phyloP scores from a whole-genome alignment of 1,284 basidiomycete species.

The Porphyrellus sp. region DNA sequence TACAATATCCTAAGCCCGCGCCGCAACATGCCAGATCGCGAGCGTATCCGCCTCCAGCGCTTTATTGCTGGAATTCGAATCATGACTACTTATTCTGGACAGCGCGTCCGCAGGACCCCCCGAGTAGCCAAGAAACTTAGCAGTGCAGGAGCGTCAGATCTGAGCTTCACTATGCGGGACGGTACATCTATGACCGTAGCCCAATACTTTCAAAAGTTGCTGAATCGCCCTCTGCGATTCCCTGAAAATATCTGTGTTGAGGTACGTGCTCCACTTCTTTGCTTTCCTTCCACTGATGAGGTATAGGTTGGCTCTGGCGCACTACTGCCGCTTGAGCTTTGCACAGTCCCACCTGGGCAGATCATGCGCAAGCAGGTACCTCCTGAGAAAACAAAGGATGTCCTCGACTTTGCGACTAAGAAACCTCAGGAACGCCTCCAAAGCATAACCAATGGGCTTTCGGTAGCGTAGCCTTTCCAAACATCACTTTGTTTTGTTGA shows the following conservation, averaged over 20 bases:
- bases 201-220: constrained; percentile 52
- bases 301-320: constrained; percentile 62
- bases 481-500: not conserved
- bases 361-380: constrained; percentile 74
- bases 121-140: constrained; percentile 57
- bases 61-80: constrained; percentile 61
- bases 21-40: constrained; percentile 53
- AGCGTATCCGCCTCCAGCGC: constrained; percentile 56
- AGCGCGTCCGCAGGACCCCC: constrained; percentile 39
- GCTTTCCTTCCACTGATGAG: not conserved
- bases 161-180: constrained; percentile 54
- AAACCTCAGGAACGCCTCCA: constrained; percentile 56
- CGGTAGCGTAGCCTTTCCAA: constrained; percentile 34
- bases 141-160: constrained; percentile 44
- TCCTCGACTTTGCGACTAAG: constrained; percentile 71
- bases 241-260: constrained; percentile 64
- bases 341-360: constrained; percentile 62
- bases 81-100: constrained; percentile 41
- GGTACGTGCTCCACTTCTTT: constrained; percentile 36
- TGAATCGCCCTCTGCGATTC: constrained; percentile 50
- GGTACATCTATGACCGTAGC: constrained; percentile 56
- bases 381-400: constrained; percentile 59
- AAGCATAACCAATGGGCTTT: constrained; percentile 56
- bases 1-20: constrained; percentile 43
- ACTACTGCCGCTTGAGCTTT: constrained; percentile 66